These are phyloP conservation scores for Ganoderma leucocontextum DNA, from an alignment of 1,284 basidiomycete species.

Conservation along the genomic window DNA sequence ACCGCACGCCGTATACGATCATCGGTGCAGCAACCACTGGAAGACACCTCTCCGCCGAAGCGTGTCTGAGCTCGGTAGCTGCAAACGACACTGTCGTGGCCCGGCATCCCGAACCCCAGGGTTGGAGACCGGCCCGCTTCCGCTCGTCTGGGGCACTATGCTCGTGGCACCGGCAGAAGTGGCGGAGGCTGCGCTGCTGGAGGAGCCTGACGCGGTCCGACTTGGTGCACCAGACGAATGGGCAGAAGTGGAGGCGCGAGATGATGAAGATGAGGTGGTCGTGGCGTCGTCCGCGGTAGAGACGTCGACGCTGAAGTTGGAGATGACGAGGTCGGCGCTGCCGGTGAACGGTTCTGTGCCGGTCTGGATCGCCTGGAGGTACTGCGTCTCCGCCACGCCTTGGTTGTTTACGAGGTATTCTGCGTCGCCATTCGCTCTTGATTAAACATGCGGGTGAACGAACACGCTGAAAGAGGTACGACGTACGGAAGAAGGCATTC, in stretches of 20 bases:
- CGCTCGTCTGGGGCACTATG: background rate
- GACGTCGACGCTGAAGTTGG: constrained; percentile 43
- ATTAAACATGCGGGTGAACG: no score
- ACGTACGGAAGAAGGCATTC: constrained; percentile 62
- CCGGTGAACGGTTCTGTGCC: constrained; percentile 77
- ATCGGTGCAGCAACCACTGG: background rate
- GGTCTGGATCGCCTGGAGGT: constrained; percentile 72
- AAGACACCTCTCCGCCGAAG: background rate
- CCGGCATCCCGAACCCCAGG: background rate
- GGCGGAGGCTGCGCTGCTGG: background rate
- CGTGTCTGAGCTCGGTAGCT: background rate
- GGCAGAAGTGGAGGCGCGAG: background rate
- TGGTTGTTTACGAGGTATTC: constrained; percentile 40
- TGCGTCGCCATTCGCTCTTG: constrained; percentile 11
- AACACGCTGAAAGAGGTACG: background rate
- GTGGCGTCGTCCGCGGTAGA: constrained; percentile 11
- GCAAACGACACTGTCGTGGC: background rate
- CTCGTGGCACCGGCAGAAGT: background rate
- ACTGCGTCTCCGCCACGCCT: constrained; percentile 45
- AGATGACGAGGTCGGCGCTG: constrained; percentile 41
- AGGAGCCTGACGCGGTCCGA: background rate
- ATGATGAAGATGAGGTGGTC: background rate
- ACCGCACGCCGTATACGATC: background rate
- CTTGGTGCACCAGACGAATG: background rate
- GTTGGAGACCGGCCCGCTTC: background rate